These are phyloP conservation scores for Punctularia strigosozonata DNA, from an alignment of 768 basidiomycete species.

Conservation along the genomic window DNA sequence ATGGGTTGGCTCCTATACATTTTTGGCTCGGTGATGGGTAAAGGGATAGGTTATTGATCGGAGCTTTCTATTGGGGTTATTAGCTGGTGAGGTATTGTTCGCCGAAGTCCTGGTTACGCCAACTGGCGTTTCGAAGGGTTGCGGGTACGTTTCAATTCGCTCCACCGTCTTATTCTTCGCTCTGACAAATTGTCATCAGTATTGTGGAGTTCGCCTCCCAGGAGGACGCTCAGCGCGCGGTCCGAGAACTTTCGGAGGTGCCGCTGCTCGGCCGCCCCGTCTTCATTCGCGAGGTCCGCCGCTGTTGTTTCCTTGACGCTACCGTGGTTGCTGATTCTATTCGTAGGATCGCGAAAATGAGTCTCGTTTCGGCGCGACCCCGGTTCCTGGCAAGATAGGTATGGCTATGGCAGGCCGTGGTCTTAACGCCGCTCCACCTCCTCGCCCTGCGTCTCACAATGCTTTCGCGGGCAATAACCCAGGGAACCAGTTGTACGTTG, in stretches of 20 bases:
- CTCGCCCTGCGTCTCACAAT: constrained; percentile 74
- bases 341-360: constrained; percentile 90
- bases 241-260: constrained; percentile 84
- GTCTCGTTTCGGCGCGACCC: constrained; percentile 90
- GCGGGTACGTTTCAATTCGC: constrained; percentile 63
- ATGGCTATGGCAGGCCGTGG: constrained; percentile 95
- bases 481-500: constrained; percentile 89
- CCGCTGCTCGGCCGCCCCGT: constrained; percentile 87
- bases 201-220: constrained; percentile 91
- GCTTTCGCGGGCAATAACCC: constrained; percentile 54
- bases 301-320: constrained; percentile 1
- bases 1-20: too few relatives aligned
- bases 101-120: constrained; percentile 98
- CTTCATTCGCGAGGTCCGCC: constrained; percentile 86
- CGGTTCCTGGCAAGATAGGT: constrained; percentile 92
- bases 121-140: constrained; percentile 94
- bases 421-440: constrained; percentile 65
- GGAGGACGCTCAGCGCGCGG: constrained; percentile 83
- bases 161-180: constrained; percentile 9
- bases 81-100: constrained; percentile 99
- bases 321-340: neutral
- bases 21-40: too few relatives aligned
- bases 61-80: constrained; percentile 82
- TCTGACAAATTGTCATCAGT: constrained; percentile 26
- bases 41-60: constrained; percentile 82